phyloP scores from a whole-genome alignment of 2,329 filamentous ascomycete species.

The Aureobasidium subglaciale region DNA sequence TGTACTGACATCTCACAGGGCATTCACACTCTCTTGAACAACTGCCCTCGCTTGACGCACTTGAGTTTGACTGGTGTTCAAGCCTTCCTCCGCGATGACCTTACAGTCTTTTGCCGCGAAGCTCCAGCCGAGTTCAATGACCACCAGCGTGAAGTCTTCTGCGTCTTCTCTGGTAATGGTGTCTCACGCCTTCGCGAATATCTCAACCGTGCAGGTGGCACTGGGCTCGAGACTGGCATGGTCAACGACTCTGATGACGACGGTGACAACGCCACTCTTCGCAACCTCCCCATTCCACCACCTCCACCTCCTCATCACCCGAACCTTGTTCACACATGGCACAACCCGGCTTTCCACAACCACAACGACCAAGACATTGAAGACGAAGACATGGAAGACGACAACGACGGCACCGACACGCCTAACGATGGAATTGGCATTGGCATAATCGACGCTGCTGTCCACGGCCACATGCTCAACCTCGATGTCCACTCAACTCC shows the following conservation, averaged over 20 bases:
- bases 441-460: not conserved
- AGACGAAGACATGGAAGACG: conserved; percentile 24
- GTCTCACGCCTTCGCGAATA: conserved; percentile 71
- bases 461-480: conserved; percentile 22
- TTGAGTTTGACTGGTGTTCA: conserved; percentile 89
- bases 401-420: conserved; percentile 18
- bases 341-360: conserved; percentile 12
- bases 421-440: conserved; percentile 6
- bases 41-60: conserved; percentile 87
- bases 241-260: conserved; percentile 21
- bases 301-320: conserved; percentile 10
- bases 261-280: conserved; percentile 15
- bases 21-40: conserved; percentile 81
- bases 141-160: conserved; percentile 91
- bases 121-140: conserved; percentile 91
- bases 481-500: conserved; percentile 24
- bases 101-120: conserved; percentile 77
- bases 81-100: conserved; percentile 78
- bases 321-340: conserved; percentile 6
- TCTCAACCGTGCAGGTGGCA: conserved; percentile 49
- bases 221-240: conserved; percentile 7
- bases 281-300: conserved; percentile 10
- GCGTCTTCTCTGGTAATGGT: conserved; percentile 87
- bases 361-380: conserved; percentile 18
- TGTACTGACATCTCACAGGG: conserved; percentile 52